Percentiles rank a stretch among this genome's conserved stretches.
phyloP scores from a whole-genome alignment of 352 stramenopile genomes.

The Globisporangium paroecandrum region DNA sequence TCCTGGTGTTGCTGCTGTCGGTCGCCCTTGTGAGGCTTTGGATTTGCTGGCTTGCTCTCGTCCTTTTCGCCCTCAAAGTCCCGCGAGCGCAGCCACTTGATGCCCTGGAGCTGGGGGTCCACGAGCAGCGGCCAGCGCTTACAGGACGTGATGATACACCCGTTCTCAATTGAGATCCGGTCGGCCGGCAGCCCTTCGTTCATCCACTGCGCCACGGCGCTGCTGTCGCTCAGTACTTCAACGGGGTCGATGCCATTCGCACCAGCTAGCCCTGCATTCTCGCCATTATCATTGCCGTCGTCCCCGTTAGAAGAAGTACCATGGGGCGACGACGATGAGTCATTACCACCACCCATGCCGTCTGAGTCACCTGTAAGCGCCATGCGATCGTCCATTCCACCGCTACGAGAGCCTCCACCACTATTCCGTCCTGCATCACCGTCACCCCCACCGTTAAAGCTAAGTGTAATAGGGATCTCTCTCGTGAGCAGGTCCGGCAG shows the following conservation, averaged over 20 bases:
- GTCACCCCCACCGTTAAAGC: not conserved
- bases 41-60: not conserved
- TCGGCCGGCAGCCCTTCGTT: conserved; percentile 90
- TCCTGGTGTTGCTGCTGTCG: not conserved
- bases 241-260: conserved; percentile 70
- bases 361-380: not conserved
- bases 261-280: not conserved
- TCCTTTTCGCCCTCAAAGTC: conserved; percentile 30
- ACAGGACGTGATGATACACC: conserved; percentile 88
- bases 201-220: conserved; percentile 87
- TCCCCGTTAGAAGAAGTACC: not conserved
- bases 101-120: conserved; percentile 87
- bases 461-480: conserved; percentile 81
- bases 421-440: not conserved
- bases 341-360: not conserved
- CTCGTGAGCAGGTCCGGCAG: conserved; percentile 80
- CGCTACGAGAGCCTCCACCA: not conserved
- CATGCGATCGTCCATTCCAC: conserved; percentile 1
- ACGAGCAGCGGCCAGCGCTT: conserved; percentile 88
- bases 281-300: conserved; percentile 1
- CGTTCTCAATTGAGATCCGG: conserved; percentile 91
- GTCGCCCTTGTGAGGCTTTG: not conserved
- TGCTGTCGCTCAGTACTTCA: conserved; percentile 81
- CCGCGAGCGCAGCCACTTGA: conserved; percentile 78
- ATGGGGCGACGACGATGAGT: conserved; percentile 5